Conservation (phyloP, 371 early-diverging fungal species). For the Rhizopus sp. region DNA sequence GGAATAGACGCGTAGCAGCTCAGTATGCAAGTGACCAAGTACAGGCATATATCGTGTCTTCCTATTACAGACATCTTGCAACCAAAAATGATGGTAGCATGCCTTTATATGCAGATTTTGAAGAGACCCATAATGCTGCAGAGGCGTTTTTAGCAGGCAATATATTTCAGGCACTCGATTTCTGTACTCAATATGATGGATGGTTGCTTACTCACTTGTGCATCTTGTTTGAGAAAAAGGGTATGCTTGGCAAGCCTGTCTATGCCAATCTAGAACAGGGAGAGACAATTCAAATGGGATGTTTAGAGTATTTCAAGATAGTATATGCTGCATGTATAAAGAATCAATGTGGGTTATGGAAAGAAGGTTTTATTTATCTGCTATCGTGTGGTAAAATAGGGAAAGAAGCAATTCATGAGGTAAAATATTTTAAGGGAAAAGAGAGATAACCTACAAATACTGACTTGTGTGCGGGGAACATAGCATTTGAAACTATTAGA, state of each 20-base stretch:
- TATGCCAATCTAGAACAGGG: neutral
- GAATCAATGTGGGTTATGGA: conserved; percentile 7
- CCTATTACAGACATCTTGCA: neutral
- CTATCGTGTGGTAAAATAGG: conserved; percentile 13
- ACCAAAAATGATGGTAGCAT: neutral
- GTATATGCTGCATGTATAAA: conserved; percentile 12
- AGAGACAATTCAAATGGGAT: neutral
- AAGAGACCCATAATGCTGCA: no score
- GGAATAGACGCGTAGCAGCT: neutral
- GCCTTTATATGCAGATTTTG: neutral
- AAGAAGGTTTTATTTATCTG: conserved; percentile 10
- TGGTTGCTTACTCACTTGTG: conserved; percentile 18
- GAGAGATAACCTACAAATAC: neutral
- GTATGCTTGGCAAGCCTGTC: conserved; percentile 6
- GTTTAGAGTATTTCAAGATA: conserved; percentile 11
- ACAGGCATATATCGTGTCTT: conserved; percentile 8
- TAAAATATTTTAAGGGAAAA: neutral
- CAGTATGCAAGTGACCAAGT: conserved; percentile 8
- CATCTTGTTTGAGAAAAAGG: conserved; percentile 6
- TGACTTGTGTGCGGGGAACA: neutral
- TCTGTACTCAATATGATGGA: conserved; percentile 12
- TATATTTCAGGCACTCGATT: conserved; percentile 5
- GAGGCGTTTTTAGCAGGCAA: conserved; percentile 8
- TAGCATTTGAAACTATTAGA: conserved; percentile 10
- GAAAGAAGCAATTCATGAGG: conserved; percentile 9